A percentile compares a stretch with the other conserved stretches of the same genome.
These are phyloP conservation scores for Aspergillus indologenus DNA, from an alignment of 495 filamentous ascomycete genomes.

Conservation along the genomic window DNA sequence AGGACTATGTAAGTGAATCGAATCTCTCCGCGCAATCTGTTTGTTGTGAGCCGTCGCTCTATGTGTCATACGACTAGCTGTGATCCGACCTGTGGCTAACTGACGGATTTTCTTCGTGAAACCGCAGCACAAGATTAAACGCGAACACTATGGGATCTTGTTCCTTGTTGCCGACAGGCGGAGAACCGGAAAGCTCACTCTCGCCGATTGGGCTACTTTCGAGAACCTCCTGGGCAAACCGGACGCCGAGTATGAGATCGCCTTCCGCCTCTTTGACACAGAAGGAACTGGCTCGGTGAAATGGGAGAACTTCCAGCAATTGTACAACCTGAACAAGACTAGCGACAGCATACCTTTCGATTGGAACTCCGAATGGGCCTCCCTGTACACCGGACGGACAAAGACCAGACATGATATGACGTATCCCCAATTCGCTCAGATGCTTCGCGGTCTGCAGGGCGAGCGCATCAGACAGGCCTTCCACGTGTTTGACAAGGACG, in stretches of 20 bases:
- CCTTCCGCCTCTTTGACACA: constrained; percentile 90
- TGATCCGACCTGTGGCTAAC: constrained; percentile 18
- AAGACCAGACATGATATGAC: constrained; percentile 83
- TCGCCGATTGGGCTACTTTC: constrained; percentile 88
- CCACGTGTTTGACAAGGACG: constrained; percentile 83
- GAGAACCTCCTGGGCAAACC: constrained; percentile 91
- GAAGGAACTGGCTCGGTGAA: constrained; percentile 78
- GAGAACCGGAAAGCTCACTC: constrained; percentile 63
- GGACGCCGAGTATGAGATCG: constrained; percentile 98
- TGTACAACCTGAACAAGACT: constrained; percentile 82
- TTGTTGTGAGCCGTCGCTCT: constrained; percentile 1
- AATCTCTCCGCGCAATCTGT: background rate
- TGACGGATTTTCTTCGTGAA: constrained; percentile 3
- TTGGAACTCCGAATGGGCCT: constrained; percentile 97
- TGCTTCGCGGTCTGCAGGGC: constrained; percentile 93
- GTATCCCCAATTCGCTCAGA: constrained; percentile 96
- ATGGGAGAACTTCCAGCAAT: constrained; percentile 75
- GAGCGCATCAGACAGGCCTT: constrained; percentile 96
- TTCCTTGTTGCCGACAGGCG: constrained; percentile 84
- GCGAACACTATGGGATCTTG: constrained; percentile 89
- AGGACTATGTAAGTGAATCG: constrained; percentile 77
- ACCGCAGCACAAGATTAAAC: constrained; percentile 88
- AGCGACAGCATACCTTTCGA: constrained; percentile 83
- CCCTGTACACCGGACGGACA: constrained; percentile 83
- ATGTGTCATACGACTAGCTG: constrained; percentile 15